Evolutionary conservation across 106 monocot genomes (phyloP).

Genomic region (Dendrobium chrysotoxum): DNA sequence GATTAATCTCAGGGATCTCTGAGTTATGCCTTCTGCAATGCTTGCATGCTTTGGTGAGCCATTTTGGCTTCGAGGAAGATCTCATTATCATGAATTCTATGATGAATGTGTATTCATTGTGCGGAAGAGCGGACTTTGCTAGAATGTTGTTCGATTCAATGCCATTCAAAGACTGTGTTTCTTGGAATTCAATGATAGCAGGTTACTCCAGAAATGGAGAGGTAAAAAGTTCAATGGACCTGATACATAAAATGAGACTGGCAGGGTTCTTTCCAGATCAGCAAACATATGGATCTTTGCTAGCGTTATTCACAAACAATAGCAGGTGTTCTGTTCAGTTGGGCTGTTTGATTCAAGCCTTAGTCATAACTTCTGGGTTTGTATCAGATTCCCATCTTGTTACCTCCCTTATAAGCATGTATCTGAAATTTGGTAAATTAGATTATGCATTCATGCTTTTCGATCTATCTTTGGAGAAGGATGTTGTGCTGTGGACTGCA

Average conservation of each 20-base stretch:
- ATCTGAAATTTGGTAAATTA: constrained; percentile 25
- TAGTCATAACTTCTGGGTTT: constrained; percentile 35
- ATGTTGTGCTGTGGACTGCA: constrained; percentile 47
- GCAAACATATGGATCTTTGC: constrained; percentile 43
- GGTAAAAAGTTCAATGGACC: constrained; percentile 11
- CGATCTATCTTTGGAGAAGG: constrained; percentile 20
- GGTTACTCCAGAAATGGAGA: constrained; percentile 28
- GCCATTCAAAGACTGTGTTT: constrained; percentile 34
- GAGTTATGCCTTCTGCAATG: constrained; percentile 18
- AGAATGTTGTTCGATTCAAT: constrained; percentile 51
- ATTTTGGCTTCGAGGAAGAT: constrained; percentile 27
- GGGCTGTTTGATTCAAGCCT: constrained; percentile 33
- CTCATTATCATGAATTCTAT: constrained; percentile 41
- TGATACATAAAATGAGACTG: constrained; percentile 39
- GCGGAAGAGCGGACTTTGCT: constrained; percentile 19
- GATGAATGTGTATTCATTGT: constrained; percentile 35
- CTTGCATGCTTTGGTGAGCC: constrained; percentile 24
- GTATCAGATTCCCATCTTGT: constrained; percentile 25
- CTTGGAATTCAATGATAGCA: constrained; percentile 67
- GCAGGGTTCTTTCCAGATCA: constrained; percentile 29
- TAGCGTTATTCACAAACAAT: constrained; percentile 17
- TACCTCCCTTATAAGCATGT: constrained; percentile 53
- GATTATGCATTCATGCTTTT: constrained; percentile 34
- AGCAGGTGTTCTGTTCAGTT: not conserved
- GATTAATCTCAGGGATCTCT: constrained; percentile 33